Evolutionary conservation across 1,139 yeast genomes (phyloP), one percentile per base, ranked within the genome.

Genomic region (Geotrichum restrictum): DNA sequence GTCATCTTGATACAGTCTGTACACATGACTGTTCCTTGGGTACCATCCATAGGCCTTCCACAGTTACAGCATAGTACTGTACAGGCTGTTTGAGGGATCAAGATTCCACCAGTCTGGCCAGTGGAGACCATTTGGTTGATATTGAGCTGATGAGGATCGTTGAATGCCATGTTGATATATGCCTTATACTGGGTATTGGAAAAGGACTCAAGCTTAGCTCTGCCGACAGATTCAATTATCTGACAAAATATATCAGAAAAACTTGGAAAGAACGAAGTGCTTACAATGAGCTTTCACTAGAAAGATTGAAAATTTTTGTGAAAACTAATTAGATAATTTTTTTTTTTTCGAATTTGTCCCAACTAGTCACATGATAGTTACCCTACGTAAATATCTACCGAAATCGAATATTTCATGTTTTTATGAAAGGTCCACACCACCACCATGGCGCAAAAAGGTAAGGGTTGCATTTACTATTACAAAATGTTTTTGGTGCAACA

Each of bases 1-100:
- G 91, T 88, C 64, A 91, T 74, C 70, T 88, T 88, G 69, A 93
- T 88, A 80, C 99, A 93, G 72, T 94, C 98, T 74, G 88, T 85
- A 74, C 98, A 94, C 96, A 93, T 89, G 31, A 89, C 96, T 59
- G 91, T 75, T 31, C 98, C 98, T 31, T 81, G 76, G 32, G 96
- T 87, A 45, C 98, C 98, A 67, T 93, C 98, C 81, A 94, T 88
- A 48, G 98, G 97, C 54, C 87, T 88, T 71, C 98, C 98, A 84
- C 99, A 93, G 83, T 88, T 88, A 73, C 96, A 89, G 76, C 99
- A 93, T 57, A 93, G 79, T 57, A 94, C 95, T 1, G 98, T 93
- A 33, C 53, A 48, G 4, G 55, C 55, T 1, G 44, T 94, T 89
- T 31, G 75, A 79, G 37, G 66, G 56, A 50, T 49, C 37, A 56